phyloP scores from a whole-genome alignment of 2,329 filamentous ascomycete species.

The Ascochyta clinopodiicola region DNA sequence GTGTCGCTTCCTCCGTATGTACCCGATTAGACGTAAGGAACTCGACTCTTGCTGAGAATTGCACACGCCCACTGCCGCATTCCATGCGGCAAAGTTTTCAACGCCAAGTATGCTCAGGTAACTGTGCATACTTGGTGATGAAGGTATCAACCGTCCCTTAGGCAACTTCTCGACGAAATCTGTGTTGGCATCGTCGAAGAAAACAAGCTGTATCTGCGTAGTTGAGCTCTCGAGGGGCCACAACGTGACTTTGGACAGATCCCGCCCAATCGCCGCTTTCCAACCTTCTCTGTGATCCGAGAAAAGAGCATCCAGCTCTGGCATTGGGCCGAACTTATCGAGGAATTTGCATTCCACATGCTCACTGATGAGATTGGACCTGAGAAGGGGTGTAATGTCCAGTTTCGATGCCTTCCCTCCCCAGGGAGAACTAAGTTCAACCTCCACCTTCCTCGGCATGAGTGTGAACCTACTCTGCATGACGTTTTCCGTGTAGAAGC shows the following conservation, averaged over 20 bases:
- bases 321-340: conserved; percentile 7
- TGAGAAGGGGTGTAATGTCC: conserved; percentile 1
- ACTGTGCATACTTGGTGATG: neutral
- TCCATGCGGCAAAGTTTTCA: neutral
- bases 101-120: neutral
- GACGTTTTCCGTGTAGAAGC: neutral
- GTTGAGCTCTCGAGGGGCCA: neutral
- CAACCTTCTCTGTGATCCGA: conserved; percentile 1
- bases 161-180: neutral
- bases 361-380: neutral
- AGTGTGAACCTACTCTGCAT: neutral
- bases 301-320: conserved; percentile 3
- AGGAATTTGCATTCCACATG: conserved; percentile 8
- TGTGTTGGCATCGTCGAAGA: neutral
- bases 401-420: neutral
- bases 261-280: conserved; percentile 5
- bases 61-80: neutral
- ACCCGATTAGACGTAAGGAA: neutral
- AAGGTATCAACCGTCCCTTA: neutral
- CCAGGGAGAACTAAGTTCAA: conserved; percentile 1
- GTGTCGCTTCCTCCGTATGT: neutral
- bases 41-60: neutral
- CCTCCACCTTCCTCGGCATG: conserved; percentile 5
- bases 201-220: conserved; percentile 1
- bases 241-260: neutral